These are phyloP conservation scores for Gracilaria gracilis DNA, from an alignment of 23 red algal genomes.

Conservation along the genomic window DNA sequence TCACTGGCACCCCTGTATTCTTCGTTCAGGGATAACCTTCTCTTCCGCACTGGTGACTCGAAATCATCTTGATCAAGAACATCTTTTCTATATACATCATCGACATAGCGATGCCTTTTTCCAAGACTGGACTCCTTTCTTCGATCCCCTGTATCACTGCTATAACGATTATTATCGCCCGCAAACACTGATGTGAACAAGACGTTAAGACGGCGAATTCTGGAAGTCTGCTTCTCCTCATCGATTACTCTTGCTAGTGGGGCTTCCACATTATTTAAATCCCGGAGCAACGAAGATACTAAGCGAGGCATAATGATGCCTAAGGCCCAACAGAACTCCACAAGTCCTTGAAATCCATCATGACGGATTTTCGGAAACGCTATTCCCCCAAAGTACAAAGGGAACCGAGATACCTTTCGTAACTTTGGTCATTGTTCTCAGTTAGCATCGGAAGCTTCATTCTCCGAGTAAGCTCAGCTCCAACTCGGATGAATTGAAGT, in stretches of 20 bases:
- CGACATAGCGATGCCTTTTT: background rate
- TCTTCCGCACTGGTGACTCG: background rate
- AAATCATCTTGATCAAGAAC: background rate
- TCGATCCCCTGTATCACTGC: background rate
- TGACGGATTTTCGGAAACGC: constrained; percentile 2
- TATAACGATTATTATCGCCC: background rate
- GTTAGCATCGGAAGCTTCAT: constrained; percentile 1
- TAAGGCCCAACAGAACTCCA: background rate
- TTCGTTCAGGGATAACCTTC: constrained; percentile 13
- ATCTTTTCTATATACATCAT: background rate
- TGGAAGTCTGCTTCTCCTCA: background rate
- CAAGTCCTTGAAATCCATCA: constrained; percentile 18
- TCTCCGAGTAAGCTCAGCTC: background rate
- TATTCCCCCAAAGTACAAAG: background rate
- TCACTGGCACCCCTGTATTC: background rate
- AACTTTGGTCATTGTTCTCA: background rate
- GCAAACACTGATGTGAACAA: background rate
- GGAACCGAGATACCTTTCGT: background rate
- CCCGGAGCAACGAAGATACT: background rate
- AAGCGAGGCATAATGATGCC: background rate
- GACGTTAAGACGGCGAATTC: constrained; percentile 17
- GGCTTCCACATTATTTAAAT: background rate
- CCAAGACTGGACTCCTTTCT: constrained; percentile 2
- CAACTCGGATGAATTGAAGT: background rate
- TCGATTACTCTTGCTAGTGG: background rate